Evolutionary conservation across 2,329 filamentous ascomycete genomes (phyloP).

Genomic region (Fusarium luffae): DNA sequence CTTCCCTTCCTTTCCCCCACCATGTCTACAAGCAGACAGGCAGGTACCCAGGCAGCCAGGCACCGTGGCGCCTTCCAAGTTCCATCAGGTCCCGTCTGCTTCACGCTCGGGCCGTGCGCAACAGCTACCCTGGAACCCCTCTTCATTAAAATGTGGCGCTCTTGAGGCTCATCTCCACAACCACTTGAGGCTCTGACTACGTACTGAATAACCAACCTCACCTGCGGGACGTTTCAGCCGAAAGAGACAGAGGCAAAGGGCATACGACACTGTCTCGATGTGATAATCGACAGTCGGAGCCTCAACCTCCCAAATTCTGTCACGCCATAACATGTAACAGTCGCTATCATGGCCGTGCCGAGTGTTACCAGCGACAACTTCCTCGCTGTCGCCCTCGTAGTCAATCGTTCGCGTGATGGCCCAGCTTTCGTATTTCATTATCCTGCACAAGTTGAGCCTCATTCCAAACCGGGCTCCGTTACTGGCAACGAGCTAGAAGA

Average conservation of each 20-base stretch:
- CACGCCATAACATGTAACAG: constrained; percentile 38
- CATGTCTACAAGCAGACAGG: no score
- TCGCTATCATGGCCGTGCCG: constrained; percentile 55
- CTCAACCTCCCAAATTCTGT: background rate
- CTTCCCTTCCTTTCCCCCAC: constrained; percentile 12
- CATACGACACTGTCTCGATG: background rate
- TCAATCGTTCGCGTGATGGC: constrained; percentile 79
- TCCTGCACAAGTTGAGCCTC: constrained; percentile 67
- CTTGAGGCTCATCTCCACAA: constrained; percentile 36
- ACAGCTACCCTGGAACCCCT: background rate
- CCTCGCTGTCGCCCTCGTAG: constrained; percentile 78
- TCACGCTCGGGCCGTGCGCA: constrained; percentile 2
- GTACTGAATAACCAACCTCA: constrained; percentile 24
- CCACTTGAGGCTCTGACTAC: constrained; percentile 19
- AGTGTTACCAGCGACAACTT: constrained; percentile 66
- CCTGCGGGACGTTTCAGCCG: background rate
- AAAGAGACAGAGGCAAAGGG: background rate
- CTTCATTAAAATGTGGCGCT: constrained; percentile 28
- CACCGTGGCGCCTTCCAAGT: background rate
- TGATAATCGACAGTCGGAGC: constrained; percentile 2
- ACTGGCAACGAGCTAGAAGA: constrained; percentile 61
- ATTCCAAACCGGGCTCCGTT: constrained; percentile 51
- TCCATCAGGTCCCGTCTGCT: background rate
- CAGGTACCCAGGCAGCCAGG: background rate
- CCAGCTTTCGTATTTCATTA: constrained; percentile 90